Evolutionary conservation across 2,329 filamentous ascomycete genomes (phyloP).

Genomic region (Fusarium sp.): DNA sequence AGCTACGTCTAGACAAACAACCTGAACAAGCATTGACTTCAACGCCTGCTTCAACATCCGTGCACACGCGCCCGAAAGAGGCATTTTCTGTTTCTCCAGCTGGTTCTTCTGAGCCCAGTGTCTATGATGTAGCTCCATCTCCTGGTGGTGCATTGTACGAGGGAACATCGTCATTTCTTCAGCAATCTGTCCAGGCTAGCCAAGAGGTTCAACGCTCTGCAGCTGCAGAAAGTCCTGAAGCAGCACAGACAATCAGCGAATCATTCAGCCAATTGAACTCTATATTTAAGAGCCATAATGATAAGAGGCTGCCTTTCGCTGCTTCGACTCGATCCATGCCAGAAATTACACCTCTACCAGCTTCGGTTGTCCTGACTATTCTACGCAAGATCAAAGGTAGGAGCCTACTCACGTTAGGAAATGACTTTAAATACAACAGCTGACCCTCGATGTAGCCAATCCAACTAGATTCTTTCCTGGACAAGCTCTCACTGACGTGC

Average conservation of each 20-base stretch:
- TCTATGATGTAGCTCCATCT: neutral
- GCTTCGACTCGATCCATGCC: neutral
- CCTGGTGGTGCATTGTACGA: constrained; percentile 11
- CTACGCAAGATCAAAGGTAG: constrained; percentile 19
- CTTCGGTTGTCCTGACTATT: constrained; percentile 7
- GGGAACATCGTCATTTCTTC: constrained; percentile 31
- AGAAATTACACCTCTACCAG: constrained; percentile 7
- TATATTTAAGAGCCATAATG: neutral
- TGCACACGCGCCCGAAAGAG: neutral
- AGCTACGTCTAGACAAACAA: constrained; percentile 5
- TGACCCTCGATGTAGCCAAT: neutral
- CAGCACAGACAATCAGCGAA: constrained; percentile 22
- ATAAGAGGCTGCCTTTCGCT: neutral
- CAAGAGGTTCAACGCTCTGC: constrained; percentile 24
- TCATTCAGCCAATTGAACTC: constrained; percentile 18
- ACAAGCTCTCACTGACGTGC: constrained; percentile 10
- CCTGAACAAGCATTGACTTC: neutral
- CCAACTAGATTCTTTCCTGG: constrained; percentile 20
- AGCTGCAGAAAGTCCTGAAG: constrained; percentile 16
- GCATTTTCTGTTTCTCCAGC: neutral
- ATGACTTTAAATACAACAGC: neutral
- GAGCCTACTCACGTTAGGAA: no score
- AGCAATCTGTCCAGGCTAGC: constrained; percentile 22
- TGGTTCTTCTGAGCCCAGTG: neutral
- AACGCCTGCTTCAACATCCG: neutral